A percentile compares a stretch with the other conserved stretches of the same genome.
phyloP scores from a whole-genome alignment of 2,329 filamentous ascomycete species.

The Myriosclerotinia duriaeana region DNA sequence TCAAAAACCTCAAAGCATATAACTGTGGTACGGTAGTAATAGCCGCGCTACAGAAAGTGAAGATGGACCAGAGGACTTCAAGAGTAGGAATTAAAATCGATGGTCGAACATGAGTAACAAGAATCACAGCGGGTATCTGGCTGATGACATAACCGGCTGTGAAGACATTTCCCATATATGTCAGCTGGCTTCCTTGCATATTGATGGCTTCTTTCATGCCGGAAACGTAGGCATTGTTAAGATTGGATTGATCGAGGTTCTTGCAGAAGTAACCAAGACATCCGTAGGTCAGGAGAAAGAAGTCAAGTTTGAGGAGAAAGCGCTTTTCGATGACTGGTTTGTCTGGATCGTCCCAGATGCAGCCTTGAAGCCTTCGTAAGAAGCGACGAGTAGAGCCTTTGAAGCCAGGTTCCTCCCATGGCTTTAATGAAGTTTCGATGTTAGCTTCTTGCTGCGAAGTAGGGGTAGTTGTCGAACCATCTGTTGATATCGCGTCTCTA shows the following conservation, averaged over 20 bases:
- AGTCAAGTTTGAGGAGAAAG: conserved; percentile 52
- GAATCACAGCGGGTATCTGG: conserved; percentile 32
- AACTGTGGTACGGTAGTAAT: conserved; percentile 42
- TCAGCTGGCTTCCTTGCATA: conserved; percentile 55
- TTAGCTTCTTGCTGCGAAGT: not conserved
- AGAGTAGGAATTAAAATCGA: conserved; percentile 34
- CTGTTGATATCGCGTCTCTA: not conserved
- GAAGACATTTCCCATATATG: conserved; percentile 54
- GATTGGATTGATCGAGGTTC: conserved; percentile 43
- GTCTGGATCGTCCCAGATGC: conserved; percentile 40
- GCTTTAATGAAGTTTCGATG: not conserved
- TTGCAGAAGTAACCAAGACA: conserved; percentile 51
- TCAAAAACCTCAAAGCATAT: conserved; percentile 47
- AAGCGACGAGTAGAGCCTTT: conserved; percentile 23
- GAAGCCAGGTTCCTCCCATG: conserved; percentile 31
- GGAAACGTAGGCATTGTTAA: conserved; percentile 45
- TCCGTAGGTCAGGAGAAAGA: conserved; percentile 48
- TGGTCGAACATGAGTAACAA: conserved; percentile 31
- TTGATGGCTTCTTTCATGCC: conserved; percentile 50
- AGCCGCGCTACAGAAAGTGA: conserved; percentile 33
- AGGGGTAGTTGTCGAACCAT: not conserved
- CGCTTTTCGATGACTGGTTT: conserved; percentile 44
- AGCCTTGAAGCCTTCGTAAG: conserved; percentile 32
- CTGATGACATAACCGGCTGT: conserved; percentile 43
- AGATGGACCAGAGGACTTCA: conserved; percentile 34